Evolutionary conservation across 345 rosid genomes (phyloP), one percentile per base, ranked within the genome.

Genomic region (Eucalyptus coolabah): DNA sequence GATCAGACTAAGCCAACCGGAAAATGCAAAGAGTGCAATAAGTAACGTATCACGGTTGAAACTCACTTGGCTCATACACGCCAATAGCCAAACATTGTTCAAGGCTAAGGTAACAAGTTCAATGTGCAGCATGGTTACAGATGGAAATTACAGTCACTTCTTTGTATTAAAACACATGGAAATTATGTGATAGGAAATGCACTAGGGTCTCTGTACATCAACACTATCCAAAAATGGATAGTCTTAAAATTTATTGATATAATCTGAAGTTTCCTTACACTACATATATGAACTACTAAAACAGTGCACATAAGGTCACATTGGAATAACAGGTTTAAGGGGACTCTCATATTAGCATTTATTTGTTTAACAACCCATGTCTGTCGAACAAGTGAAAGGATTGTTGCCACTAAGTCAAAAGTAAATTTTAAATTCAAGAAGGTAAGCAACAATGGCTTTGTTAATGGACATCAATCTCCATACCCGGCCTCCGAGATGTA

Each of bases 401-500:
- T 77, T 40, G 28, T 40, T 77, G 47, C 83, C 23, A 19, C 28
- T 37, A 77, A 77, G 42, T 17, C 45, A 37, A 77, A 77, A 26
- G 23, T 21, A 77, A 77, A 77, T 77, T 37, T 18, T 47, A 37
- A 77, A 77, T 77, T 77, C 45, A 77, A 77, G 83, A 11, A 72
- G 37, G 28, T 72, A 37, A 32, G 65, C 30, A 47, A 88, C 63
- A 12, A 82, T 54, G 50, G 53, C 87, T 53, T 51, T 56, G 13
- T 42, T 26, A 50, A 37, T 28, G n/a, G 18, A 13, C 16, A 65
- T 10, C 49, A 26, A 65, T 90, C 34, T 65, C 53, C 95, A 92
- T 87, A 98, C 99, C 99, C 98, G 92, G 87, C 90, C 90, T 95
- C 96, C 21, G 97, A 94, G 89, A 97, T 94, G 93, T 95, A 94